These are phyloP conservation scores for Acacia acuminata DNA, from an alignment of 306 rosid genomes.

Conservation along the genomic window DNA sequence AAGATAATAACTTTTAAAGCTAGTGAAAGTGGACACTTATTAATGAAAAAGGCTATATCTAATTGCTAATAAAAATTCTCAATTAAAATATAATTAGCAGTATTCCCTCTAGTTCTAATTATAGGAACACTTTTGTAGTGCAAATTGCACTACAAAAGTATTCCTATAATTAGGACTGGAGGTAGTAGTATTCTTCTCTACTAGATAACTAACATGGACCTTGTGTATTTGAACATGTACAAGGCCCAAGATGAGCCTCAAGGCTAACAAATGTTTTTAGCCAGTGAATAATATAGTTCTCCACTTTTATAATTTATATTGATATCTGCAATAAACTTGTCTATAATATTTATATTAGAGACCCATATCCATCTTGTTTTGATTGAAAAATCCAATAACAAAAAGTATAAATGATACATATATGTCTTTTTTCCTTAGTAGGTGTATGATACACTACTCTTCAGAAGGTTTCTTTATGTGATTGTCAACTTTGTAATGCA, in stretches of 20 bases:
- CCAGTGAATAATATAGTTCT: not conserved
- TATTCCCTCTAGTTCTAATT: too few species aligned
- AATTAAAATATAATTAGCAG: not conserved
- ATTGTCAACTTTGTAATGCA: slow-evolving; percentile 37
- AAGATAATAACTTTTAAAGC: slow-evolving; percentile 38
- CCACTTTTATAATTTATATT: not conserved
- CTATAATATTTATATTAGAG: not conserved
- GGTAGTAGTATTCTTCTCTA: not conserved
- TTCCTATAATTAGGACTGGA: too few species aligned
- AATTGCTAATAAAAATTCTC: not conserved
- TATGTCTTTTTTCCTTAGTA: not conserved
- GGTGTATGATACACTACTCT: slow-evolving; percentile 1
- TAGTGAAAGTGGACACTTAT: not conserved
- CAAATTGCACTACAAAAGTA: too few species aligned
- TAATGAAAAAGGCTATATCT: not conserved
- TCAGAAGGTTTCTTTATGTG: slow-evolving; percentile 23
- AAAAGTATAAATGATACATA: not conserved
- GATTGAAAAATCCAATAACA: not conserved
- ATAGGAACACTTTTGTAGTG: too few species aligned
- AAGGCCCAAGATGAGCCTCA: not conserved
- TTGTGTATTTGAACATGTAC: not conserved
- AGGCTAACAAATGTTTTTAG: not conserved
- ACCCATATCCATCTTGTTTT: not conserved
- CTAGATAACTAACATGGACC: not conserved
- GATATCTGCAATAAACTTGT: not conserved